Conservation (phyloP, 2,329 filamentous ascomycete species). For the Pseudomassariella vexata region DNA sequence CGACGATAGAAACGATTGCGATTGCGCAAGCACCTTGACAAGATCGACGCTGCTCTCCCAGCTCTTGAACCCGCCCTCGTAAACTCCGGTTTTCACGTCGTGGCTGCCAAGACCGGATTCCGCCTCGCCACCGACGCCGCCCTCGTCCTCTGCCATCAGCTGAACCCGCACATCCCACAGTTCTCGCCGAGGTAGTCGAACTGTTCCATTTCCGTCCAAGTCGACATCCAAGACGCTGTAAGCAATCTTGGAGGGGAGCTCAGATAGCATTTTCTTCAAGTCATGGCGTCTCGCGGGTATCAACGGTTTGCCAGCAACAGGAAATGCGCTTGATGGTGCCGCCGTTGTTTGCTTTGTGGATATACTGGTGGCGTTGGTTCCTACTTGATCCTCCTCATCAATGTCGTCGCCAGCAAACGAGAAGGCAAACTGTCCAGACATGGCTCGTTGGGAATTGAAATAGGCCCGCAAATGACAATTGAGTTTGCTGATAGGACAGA, state of each 20-base stretch:
- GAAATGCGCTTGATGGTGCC: constrained; percentile 46
- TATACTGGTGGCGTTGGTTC: constrained; percentile 10
- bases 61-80: constrained; percentile 84
- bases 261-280: constrained; percentile 43
- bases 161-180: constrained; percentile 78
- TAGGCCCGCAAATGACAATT: neutral
- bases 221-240: constrained; percentile 58
- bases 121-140: constrained; percentile 28
- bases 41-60: constrained; percentile 84
- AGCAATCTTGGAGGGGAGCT: constrained; percentile 68
- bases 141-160: constrained; percentile 67
- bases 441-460: constrained; percentile 9
- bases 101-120: constrained; percentile 54
- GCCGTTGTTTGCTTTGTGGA: constrained; percentile 10
- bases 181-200: constrained; percentile 65
- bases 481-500: constrained; percentile 6
- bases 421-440: constrained; percentile 48
- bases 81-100: constrained; percentile 75
- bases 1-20: constrained; percentile 27
- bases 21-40: constrained; percentile 57
- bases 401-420: constrained; percentile 61
- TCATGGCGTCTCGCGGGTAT: constrained; percentile 48
- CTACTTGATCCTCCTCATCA: constrained; percentile 39
- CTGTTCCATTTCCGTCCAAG: constrained; percentile 47
- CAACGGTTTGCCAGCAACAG: constrained; percentile 54